These are phyloP conservation scores for Talaromyces sp. DNA, from an alignment of 2,329 filamentous ascomycete genomes.

Conservation along the genomic window DNA sequence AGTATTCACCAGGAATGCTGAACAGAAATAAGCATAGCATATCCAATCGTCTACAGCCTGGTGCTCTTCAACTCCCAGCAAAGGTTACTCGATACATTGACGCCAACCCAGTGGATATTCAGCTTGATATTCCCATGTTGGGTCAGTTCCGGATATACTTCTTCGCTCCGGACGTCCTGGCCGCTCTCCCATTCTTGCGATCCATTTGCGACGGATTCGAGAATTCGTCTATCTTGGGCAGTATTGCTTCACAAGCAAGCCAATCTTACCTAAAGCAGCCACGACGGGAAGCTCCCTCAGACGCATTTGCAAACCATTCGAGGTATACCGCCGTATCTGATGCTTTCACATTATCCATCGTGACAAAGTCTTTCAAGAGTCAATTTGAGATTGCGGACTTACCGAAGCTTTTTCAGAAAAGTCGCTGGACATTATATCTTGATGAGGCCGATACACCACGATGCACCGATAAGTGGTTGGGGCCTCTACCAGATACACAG, in stretches of 20 bases:
- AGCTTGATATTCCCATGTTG: conserved; percentile 72
- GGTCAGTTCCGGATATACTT: conserved; percentile 75
- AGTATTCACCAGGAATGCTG: conserved; percentile 62
- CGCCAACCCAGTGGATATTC: conserved; percentile 71
- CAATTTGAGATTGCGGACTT: conserved; percentile 64
- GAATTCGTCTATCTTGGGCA: not conserved
- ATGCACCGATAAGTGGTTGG: conserved; percentile 56
- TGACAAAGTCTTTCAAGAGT: conserved; percentile 62
- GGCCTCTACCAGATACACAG: not conserved
- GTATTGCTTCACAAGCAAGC: not conserved
- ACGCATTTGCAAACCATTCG: not conserved
- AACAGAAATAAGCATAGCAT: conserved; percentile 46
- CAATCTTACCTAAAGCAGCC: not conserved
- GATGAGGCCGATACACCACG: conserved; percentile 57
- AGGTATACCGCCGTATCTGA: conserved; percentile 65
- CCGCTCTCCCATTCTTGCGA: not conserved
- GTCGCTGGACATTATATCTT: conserved; percentile 68
- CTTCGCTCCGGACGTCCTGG: conserved; percentile 58
- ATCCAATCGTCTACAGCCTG: conserved; percentile 34
- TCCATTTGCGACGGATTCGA: not conserved
- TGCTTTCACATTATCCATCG: conserved; percentile 65
- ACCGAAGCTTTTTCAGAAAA: conserved; percentile 59
- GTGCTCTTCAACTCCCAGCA: conserved; percentile 57
- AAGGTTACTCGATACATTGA: conserved; percentile 72
- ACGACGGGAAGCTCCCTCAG: not conserved